Conservation (phyloP, 2,329 filamentous ascomycete species). For the Apiospora sp. region DNA sequence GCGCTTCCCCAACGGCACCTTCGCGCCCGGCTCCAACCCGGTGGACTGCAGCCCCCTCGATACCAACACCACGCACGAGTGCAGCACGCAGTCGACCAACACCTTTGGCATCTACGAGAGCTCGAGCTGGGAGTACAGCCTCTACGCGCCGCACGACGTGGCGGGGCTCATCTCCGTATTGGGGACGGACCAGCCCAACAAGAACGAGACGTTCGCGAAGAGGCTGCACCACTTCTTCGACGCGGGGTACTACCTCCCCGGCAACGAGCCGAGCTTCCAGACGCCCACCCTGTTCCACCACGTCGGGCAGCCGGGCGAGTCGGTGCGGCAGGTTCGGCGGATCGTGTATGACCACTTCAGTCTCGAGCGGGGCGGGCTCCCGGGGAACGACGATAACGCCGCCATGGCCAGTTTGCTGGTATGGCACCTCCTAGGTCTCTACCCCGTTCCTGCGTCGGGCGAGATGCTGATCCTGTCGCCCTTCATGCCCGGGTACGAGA, state of each 20-base stretch:
- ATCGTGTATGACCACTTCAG: slow-evolving; percentile 30
- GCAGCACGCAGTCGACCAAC: slow-evolving; percentile 24
- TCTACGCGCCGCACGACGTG: slow-evolving; percentile 19
- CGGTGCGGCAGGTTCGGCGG: slow-evolving; percentile 26
- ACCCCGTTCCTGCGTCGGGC: slow-evolving; percentile 2
- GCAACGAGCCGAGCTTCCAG: slow-evolving; percentile 29
- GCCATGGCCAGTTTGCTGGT: slow-evolving; percentile 27
- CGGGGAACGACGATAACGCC: slow-evolving; percentile 27
- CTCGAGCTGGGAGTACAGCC: slow-evolving; percentile 23
- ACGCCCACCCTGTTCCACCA: slow-evolving; percentile 26
- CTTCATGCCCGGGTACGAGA: slow-evolving; percentile 13
- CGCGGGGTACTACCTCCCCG: slow-evolving; percentile 20
- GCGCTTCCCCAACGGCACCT: slow-evolving; percentile 13
- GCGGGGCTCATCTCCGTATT: background rate
- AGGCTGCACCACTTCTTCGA: slow-evolving; percentile 22
- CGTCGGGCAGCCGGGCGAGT: slow-evolving; percentile 21
- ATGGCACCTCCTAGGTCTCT: slow-evolving; percentile 15
- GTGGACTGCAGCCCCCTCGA: slow-evolving; percentile 20
- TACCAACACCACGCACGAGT: slow-evolving; percentile 9
- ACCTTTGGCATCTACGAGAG: slow-evolving; percentile 18
- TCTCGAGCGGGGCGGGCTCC: slow-evolving; percentile 26
- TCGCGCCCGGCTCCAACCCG: slow-evolving; percentile 1
- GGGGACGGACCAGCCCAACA: background rate
- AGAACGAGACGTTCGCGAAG: background rate
- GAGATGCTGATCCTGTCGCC: slow-evolving; percentile 19